Conservation (phyloP, 2,329 filamentous ascomycete species). For the Neofusicoccum cordaticola region DNA sequence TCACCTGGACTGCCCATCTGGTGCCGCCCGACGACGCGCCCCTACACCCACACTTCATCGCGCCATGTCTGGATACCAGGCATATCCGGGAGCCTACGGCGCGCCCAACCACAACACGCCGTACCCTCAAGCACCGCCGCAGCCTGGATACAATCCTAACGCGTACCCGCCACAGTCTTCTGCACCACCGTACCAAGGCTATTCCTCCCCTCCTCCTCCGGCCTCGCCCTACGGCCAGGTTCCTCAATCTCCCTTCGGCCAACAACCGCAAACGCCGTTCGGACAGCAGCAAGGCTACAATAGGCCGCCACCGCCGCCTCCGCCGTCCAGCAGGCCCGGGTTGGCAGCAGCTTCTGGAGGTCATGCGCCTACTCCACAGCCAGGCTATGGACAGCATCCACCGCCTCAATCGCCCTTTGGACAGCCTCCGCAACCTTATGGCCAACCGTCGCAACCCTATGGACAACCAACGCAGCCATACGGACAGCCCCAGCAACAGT, state of each 20-base stretch:
- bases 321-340: neutral
- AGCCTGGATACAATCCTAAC: constrained; percentile 19
- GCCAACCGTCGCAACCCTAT: constrained; percentile 21
- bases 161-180: constrained; percentile 10
- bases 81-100: constrained; percentile 8
- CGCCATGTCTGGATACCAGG: constrained; percentile 11
- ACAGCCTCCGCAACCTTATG: constrained; percentile 26
- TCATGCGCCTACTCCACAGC: neutral
- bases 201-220: neutral
- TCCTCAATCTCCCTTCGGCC: constrained; percentile 20
- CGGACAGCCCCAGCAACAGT: constrained; percentile 21
- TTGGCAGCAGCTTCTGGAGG: neutral
- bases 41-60: neutral
- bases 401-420: constrained; percentile 25
- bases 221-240: neutral
- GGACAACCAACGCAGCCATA: constrained; percentile 25
- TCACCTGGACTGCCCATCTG: neutral
- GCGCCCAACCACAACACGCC: constrained; percentile 33
- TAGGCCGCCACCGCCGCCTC: constrained; percentile 13
- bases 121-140: constrained; percentile 33
- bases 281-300: constrained; percentile 24
- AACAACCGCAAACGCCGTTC: constrained; percentile 34
- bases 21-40: neutral
- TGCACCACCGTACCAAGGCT: constrained; percentile 7
- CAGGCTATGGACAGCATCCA: constrained; percentile 14